Conservation (phyloP, 164 flowering plant genomes). For the Paratinospora sagittata region DNA sequence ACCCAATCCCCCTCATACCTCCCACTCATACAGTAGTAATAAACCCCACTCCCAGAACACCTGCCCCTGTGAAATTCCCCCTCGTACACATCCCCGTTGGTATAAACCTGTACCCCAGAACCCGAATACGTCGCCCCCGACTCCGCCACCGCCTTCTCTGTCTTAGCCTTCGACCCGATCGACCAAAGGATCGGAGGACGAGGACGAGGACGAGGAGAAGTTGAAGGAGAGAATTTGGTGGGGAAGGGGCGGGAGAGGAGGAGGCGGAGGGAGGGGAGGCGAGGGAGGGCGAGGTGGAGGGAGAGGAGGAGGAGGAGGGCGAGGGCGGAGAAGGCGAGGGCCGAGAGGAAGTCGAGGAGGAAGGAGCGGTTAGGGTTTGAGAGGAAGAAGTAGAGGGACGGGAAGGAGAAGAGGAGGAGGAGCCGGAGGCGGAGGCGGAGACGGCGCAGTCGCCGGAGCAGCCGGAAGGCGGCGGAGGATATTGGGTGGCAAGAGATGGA, state of each 20-base stretch:
- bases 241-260: slow-evolving; percentile 13
- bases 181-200: slow-evolving; percentile 63
- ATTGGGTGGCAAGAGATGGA: background rate
- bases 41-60: slow-evolving; percentile 83
- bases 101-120: slow-evolving; percentile 51
- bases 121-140: slow-evolving; percentile 52
- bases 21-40: slow-evolving; percentile 67
- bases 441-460: no score
- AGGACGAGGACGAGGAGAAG: slow-evolving; percentile 15
- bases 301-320: slow-evolving; percentile 50
- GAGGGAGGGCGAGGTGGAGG: slow-evolving; percentile 38
- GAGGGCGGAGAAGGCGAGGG: slow-evolving; percentile 38
- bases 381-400: slow-evolving; percentile 33
- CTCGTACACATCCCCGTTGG: slow-evolving; percentile 73
- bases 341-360: slow-evolving; percentile 44
- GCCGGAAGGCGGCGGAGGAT: slow-evolving; percentile 24
- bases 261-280: slow-evolving; percentile 38
- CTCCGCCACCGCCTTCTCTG: slow-evolving; percentile 20
- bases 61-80: slow-evolving; percentile 78
- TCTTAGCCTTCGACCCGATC: slow-evolving; percentile 56
- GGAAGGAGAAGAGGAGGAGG: slow-evolving; percentile 32
- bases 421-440: slow-evolving; percentile 35
- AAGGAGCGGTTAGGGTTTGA: no score
- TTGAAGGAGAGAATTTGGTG: no score
- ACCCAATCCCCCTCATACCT: slow-evolving; percentile 87